Evolutionary conservation across 352 stramenopile species (phyloP), one percentile per base, ranked within the genome.

Genomic region (Phytophthora citricola): DNA sequence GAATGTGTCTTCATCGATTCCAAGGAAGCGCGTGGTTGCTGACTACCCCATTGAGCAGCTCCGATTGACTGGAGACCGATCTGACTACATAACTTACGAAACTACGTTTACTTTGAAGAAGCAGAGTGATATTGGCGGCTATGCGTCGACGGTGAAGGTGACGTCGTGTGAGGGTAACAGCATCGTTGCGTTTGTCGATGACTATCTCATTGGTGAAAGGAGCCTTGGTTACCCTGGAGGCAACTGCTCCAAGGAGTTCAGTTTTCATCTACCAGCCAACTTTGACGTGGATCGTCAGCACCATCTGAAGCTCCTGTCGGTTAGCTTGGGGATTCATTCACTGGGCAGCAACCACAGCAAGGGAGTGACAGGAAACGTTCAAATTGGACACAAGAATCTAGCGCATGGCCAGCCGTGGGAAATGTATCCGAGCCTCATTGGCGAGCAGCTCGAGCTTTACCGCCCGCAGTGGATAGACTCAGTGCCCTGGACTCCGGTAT

Each of bases 1-100:
- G 12, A 66, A 79, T 14, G 61, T 78, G 4, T 65, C 73, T 12
- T 59, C 63, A 5, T 36, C 32, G 10, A 66, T 73, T 1, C 63
- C 63, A 11, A 76, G 77, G 17, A 85, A 78, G 39, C 62, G 50
- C 6, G 63, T 89, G 7, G 36, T 82, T 8, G 69, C 67, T 15
- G 65, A 77, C 6, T 67, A 53, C 11, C 81, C 81, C 4, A 17
- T 83, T 20, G 83, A 92, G 40, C 83, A 92, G 38, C 66, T 92
- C 26, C 67, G 48, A 11, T 61, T 92, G 48, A 92, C 83, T 5
- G 56, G 43, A 7, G 83, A 92, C 27, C 60, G 66, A 62, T 79
- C 83, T 2, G 83, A 92, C 51, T 90, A 89, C 59, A 50, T 92
- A 54, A 84, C 71, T 12, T 92, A 92, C 58, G 74, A 87, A 67